Percentiles rank a stretch among this genome's conserved stretches.
phyloP scores from a whole-genome alignment of 1,139 yeast species.

The Blastobotrys capitulatus region DNA sequence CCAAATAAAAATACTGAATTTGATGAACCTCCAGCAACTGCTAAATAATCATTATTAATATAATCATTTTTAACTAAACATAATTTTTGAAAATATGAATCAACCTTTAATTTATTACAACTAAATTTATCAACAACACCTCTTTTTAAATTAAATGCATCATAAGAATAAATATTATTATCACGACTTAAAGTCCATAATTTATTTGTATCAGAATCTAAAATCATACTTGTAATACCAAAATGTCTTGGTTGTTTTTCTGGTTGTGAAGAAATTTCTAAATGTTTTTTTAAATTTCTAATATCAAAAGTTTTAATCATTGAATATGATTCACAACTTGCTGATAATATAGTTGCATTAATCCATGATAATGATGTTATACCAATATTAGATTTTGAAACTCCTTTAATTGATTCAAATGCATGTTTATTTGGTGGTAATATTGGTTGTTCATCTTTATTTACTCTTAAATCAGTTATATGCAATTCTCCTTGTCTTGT shows the following conservation, averaged over 20 bases:
- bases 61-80: slow-evolving; percentile 6
- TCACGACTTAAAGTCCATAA: slow-evolving; percentile 23
- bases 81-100: slow-evolving; percentile 17
- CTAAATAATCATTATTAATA: slow-evolving; percentile 15
- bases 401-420: background rate
- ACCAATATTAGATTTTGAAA: background rate
- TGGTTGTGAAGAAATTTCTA: slow-evolving; percentile 5
- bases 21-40: slow-evolving; percentile 20
- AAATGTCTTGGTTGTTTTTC: slow-evolving; percentile 10
- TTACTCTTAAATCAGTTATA: background rate
- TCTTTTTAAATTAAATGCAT: slow-evolving; percentile 10
- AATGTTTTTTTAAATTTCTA: background rate
- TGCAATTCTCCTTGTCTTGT: background rate
- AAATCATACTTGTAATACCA: slow-evolving; percentile 21
- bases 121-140: slow-evolving; percentile 16
- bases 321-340: slow-evolving; percentile 12
- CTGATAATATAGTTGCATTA: slow-evolving; percentile 1
- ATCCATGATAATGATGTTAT: slow-evolving; percentile 11
- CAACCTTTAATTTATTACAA: slow-evolving; percentile 15
- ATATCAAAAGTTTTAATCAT: slow-evolving; percentile 10
- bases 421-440: background rate
- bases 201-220: slow-evolving; percentile 18
- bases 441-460: background rate
- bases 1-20: slow-evolving; percentile 16
- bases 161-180: slow-evolving; percentile 16